These are phyloP conservation scores for Pythium coloratum DNA, from an alignment of 352 stramenopile genomes.

Conservation along the genomic window DNA sequence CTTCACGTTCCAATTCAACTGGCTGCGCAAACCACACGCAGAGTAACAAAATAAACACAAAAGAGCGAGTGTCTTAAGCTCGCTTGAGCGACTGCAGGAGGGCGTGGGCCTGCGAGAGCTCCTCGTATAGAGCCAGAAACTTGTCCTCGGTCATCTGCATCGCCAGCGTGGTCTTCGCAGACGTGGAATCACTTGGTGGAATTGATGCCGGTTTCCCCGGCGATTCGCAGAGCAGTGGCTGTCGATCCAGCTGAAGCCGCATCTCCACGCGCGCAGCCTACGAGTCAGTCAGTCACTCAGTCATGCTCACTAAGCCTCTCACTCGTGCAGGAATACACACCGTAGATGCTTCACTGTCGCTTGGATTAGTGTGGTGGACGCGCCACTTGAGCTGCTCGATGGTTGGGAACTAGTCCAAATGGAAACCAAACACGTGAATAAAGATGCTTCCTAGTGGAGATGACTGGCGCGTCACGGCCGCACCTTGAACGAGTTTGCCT, in stretches of 20 bases:
- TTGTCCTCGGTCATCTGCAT: constrained; percentile 25
- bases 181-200: background rate
- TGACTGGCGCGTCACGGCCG: too few species aligned
- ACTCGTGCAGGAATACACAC: background rate
- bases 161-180: background rate
- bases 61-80: background rate
- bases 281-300: background rate
- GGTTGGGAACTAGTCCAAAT: constrained; percentile 16
- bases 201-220: background rate
- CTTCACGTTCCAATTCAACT: constrained; percentile 32
- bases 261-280: constrained; percentile 14
- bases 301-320: background rate
- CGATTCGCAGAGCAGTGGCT: background rate
- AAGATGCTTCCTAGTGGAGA: too few species aligned
- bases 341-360: background rate
- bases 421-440: too few species aligned
- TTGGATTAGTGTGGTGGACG: background rate
- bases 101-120: constrained; percentile 15
- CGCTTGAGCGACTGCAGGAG: constrained; percentile 18
- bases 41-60: background rate
- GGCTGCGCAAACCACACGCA: constrained; percentile 3
- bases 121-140: constrained; percentile 25
- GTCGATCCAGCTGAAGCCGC: constrained; percentile 16
- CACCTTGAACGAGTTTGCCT: constrained; percentile 40
- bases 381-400: constrained; percentile 23